A percentile compares a stretch with the other conserved stretches of the same genome.
Conservation (phyloP, 2,329 filamentous ascomycete species). For the Colletotrichum tabaci region DNA sequence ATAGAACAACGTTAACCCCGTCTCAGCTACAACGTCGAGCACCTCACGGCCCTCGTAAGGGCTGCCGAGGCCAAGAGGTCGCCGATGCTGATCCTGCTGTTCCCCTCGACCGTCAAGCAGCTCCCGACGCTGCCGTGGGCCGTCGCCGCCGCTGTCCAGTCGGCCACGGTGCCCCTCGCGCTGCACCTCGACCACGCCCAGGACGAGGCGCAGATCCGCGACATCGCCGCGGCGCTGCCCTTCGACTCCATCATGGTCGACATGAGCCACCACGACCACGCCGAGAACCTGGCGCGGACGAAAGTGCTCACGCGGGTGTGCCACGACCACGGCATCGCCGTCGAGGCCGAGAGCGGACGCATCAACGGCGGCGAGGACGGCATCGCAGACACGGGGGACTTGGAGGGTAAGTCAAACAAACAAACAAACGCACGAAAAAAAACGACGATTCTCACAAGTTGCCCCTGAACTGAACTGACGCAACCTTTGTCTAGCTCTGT, state of each 20-base stretch:
- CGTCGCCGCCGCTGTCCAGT: constrained; percentile 38
- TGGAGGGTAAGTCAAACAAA: constrained; percentile 53
- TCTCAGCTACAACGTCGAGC: constrained; percentile 77
- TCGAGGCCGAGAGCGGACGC: constrained; percentile 77
- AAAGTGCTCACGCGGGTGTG: constrained; percentile 74
- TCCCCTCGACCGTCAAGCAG: constrained; percentile 51
- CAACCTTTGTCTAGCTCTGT: constrained; percentile 28
- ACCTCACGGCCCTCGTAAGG: constrained; percentile 76
- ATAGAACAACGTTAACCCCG: constrained; percentile 70
- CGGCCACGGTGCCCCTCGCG: constrained; percentile 24
- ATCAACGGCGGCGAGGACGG: constrained; percentile 79
- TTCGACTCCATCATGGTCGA: constrained; percentile 85
- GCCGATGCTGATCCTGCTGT: constrained; percentile 78
- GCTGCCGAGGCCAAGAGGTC: constrained; percentile 78
- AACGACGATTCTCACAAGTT: too few relatives aligned
- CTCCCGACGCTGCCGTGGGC: constrained; percentile 69
- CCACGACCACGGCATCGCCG: constrained; percentile 73
- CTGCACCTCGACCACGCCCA: constrained; percentile 79
- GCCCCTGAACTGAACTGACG: not conserved
- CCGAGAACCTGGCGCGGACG: constrained; percentile 77
- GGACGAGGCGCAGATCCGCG: constrained; percentile 69
- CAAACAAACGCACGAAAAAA: too few relatives aligned
- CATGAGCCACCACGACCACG: constrained; percentile 81
- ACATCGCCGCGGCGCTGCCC: constrained; percentile 64
- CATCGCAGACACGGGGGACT: constrained; percentile 71